Conservation (phyloP, 768 basidiomycete species). For the Lyophyllum decastes region DNA sequence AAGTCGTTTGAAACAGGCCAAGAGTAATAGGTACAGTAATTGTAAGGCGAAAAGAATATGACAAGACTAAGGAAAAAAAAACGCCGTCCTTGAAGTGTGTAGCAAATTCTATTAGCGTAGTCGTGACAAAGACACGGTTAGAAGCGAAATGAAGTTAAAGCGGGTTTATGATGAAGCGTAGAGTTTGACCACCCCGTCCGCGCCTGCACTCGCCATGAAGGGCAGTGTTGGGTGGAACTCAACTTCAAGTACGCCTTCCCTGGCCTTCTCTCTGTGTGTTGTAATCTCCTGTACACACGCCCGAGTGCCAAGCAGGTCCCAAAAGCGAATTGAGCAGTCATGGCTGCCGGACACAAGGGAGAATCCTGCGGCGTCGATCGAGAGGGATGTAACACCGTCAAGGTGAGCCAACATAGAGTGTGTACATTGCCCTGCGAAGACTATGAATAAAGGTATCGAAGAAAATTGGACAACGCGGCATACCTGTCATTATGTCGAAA, state of each 20-base stretch:
- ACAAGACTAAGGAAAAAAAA: conserved; percentile 23
- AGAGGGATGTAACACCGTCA: conserved; percentile 88
- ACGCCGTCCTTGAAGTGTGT: conserved; percentile 34
- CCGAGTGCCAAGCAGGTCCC: conserved; percentile 83
- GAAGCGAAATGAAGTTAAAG: neutral
- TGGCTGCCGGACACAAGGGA: conserved; percentile 88
- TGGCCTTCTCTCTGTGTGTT: conserved; percentile 84
- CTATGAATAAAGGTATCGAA: conserved; percentile 4
- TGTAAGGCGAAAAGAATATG: conserved; percentile 21
- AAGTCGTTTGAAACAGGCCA: conserved; percentile 13
- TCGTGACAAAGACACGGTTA: conserved; percentile 3
- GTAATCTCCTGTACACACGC: conserved; percentile 89
- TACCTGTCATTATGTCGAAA: conserved; percentile 83
- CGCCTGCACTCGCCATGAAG: conserved; percentile 92
- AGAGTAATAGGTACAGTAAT: conserved; percentile 26
- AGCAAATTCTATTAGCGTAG: conserved; percentile 31
- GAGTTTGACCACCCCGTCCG: conserved; percentile 91
- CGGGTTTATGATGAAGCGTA: conserved; percentile 77
- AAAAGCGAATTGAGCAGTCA: conserved; percentile 93
- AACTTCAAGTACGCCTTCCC: conserved; percentile 89
- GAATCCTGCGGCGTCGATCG: conserved; percentile 85
- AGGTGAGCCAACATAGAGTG: conserved; percentile 90
- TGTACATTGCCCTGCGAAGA: conserved; percentile 71
- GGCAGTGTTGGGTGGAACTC: conserved; percentile 83
- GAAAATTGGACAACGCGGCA: conserved; percentile 23